phyloP scores from a whole-genome alignment of 1,284 basidiomycete species.

The Meira nashicola region DNA sequence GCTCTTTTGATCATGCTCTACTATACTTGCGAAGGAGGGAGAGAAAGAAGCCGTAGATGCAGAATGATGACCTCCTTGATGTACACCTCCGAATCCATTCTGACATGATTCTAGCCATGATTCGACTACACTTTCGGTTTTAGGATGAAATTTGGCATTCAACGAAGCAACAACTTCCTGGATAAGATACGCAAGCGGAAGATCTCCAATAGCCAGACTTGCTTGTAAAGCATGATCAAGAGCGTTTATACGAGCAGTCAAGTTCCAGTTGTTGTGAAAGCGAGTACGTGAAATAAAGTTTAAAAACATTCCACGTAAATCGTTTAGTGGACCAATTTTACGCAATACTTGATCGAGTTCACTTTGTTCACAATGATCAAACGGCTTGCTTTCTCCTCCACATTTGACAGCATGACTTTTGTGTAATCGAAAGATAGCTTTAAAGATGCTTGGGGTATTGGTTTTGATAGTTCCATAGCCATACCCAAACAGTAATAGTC shows the following conservation, averaged over 20 bases:
- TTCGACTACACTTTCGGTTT: not conserved
- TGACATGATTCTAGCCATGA: not conserved
- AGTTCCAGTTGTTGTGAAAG: not conserved
- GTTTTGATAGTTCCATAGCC: too few relatives aligned
- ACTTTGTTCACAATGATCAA: too few relatives aligned
- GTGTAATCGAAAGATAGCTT: too few relatives aligned
- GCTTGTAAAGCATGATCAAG: not conserved
- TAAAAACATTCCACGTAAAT: not conserved
- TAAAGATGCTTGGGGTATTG: too few relatives aligned
- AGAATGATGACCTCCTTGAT: not conserved
- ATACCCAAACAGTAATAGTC: too few relatives aligned
- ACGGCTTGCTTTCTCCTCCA: too few relatives aligned
- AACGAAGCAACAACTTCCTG: not conserved
- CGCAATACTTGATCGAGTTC: too few relatives aligned
- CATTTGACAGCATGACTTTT: too few relatives aligned
- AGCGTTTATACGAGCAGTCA: not conserved
- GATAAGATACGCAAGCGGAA: not conserved
- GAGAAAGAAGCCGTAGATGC: not conserved
- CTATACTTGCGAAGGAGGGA: not conserved
- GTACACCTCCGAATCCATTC: not conserved
- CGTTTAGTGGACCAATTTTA: too few relatives aligned
- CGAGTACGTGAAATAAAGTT: not conserved
- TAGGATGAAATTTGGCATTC: not conserved
- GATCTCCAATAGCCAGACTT: constrained; percentile 2
- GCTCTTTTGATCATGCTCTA: not conserved